Conservation (phyloP, 2,329 filamentous ascomycete genomes). For the Claviceps paspali region DNA sequence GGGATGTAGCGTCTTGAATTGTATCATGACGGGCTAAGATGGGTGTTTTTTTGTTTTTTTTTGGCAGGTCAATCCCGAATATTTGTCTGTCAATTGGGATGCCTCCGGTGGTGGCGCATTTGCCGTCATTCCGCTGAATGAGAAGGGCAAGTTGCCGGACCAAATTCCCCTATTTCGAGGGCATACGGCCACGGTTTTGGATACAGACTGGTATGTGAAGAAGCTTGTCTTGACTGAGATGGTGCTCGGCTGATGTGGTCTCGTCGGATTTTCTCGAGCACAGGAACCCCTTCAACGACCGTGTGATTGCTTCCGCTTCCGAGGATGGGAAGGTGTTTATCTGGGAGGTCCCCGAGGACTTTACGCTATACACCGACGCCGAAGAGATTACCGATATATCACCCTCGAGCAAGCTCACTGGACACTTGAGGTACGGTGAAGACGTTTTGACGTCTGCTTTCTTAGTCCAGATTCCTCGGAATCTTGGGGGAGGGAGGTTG, state of each 20-base stretch:
- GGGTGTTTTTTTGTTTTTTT: neutral
- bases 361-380: conserved; percentile 69
- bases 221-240: neutral
- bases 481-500: neutral
- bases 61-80: conserved; percentile 76
- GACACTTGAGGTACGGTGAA: conserved; percentile 58
- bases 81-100: conserved; percentile 97
- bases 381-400: conserved; percentile 72
- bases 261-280: neutral
- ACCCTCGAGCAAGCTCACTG: conserved; percentile 67
- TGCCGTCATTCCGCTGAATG: conserved; percentile 80
- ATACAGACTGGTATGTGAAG: conserved; percentile 70
- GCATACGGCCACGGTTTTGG: conserved; percentile 87
- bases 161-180: conserved; percentile 89
- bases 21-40: conserved; percentile 8
- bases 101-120: conserved; percentile 90
- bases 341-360: conserved; percentile 84
- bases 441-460: neutral
- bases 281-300: conserved; percentile 94
- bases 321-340: conserved; percentile 96
- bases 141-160: conserved; percentile 83
- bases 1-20: no score
- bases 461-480: neutral
- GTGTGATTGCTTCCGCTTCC: conserved; percentile 78
- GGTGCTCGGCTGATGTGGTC: neutral